A percentile compares a stretch with the other conserved stretches of the same genome.
These are phyloP conservation scores for Beauveria varroae DNA, from an alignment of 2,329 filamentous ascomycete species.

Conservation along the genomic window DNA sequence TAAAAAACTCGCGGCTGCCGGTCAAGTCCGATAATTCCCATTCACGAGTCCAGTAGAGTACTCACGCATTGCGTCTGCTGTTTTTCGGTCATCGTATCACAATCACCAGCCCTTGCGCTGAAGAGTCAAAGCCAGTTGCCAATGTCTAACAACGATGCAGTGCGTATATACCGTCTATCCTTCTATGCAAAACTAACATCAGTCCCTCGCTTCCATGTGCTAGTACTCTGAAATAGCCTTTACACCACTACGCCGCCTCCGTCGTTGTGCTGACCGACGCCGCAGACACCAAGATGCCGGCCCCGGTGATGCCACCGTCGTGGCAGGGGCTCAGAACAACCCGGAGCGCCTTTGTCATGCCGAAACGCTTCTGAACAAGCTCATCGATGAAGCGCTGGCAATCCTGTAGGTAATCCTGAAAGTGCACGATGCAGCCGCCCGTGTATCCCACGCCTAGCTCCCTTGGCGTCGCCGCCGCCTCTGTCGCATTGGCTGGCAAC, in stretches of 20 bases:
- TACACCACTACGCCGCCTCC: slow-evolving; percentile 17
- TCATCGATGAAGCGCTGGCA: slow-evolving; percentile 62
- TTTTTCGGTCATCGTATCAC: too few relatives aligned
- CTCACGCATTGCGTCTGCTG: too few relatives aligned
- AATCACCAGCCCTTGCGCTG: too few relatives aligned
- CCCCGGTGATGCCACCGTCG: slow-evolving; percentile 54
- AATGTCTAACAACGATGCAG: not conserved
- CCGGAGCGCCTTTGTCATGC: slow-evolving; percentile 26
- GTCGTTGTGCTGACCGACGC: slow-evolving; percentile 28
- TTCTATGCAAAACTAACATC: not conserved
- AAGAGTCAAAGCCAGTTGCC: too few relatives aligned
- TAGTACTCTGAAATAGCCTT: not conserved
- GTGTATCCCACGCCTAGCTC: slow-evolving; percentile 73
- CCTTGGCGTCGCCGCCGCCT: slow-evolving; percentile 18
- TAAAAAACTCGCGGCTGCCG: too few relatives aligned
- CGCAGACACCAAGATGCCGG: slow-evolving; percentile 50
- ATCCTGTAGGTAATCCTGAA: slow-evolving; percentile 63
- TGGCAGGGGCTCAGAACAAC: slow-evolving; percentile 49
- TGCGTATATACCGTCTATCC: slow-evolving; percentile 1
- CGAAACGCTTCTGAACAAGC: slow-evolving; percentile 30
- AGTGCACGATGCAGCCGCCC: slow-evolving; percentile 72
- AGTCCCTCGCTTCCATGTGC: not conserved
- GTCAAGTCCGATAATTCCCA: too few relatives aligned
- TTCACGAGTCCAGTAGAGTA: too few relatives aligned
- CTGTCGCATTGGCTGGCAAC: slow-evolving; percentile 34